Conservation (phyloP, 805 yeast species). For the Lipomyces lipofer region DNA sequence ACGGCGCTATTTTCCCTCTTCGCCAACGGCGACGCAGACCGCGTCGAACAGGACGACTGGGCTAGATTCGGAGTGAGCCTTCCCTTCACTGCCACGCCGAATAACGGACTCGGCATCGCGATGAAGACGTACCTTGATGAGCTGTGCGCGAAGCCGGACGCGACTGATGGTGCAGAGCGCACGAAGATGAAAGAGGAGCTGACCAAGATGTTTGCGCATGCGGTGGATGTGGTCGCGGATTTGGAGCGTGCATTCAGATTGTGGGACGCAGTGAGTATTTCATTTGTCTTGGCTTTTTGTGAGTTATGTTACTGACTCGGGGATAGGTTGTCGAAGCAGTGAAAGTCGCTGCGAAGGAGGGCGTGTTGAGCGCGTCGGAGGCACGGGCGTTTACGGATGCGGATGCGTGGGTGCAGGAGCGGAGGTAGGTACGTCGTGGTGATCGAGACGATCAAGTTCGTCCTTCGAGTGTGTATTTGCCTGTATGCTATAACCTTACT, state of each 20-base stretch:
- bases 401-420: constrained; percentile 61
- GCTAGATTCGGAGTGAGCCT: constrained; percentile 48
- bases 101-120: constrained; percentile 63
- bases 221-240: constrained; percentile 34
- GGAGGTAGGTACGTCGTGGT: constrained; percentile 13
- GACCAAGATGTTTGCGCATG: constrained; percentile 34
- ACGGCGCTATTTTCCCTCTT: constrained; percentile 52
- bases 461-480: too few relatives aligned
- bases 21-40: constrained; percentile 59
- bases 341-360: constrained; percentile 23
- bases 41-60: constrained; percentile 59
- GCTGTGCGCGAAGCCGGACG: constrained; percentile 25
- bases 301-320: background rate
- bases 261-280: constrained; percentile 40
- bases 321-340: constrained; percentile 31
- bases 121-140: constrained; percentile 55
- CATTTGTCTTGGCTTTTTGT: background rate
- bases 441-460: too few relatives aligned
- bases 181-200: constrained; percentile 23
- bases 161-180: constrained; percentile 21
- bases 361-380: constrained; percentile 18
- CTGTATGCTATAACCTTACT: too few relatives aligned
- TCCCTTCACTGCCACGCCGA: constrained; percentile 66
- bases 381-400: constrained; percentile 21
- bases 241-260: constrained; percentile 34